Evolutionary conservation across 2,329 filamentous ascomycete genomes (phyloP), one percentile per base, ranked within the genome.

Genomic region (Apiospora marii): DNA sequence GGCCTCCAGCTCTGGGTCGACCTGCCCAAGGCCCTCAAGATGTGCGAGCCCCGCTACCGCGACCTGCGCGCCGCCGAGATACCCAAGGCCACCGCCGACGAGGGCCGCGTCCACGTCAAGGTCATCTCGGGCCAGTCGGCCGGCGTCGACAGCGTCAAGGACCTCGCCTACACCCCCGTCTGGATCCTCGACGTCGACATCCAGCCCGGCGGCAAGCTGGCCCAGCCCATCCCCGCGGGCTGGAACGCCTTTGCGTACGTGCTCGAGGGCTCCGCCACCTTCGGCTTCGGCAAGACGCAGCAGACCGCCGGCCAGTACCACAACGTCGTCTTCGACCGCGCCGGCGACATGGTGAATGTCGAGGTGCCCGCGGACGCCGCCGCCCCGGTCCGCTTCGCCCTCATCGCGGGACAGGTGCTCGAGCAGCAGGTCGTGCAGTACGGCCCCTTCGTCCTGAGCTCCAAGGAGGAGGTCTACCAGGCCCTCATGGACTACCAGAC

Each of bases 1-100:
- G 96, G 96, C 46, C 90, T 98, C 84, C 96, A 98, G 85, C 87
- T 98, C 30, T 98, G 96, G 96, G 95, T 98, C 67, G 96, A 98
- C 81, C 85, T 98, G 14, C 96, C 96, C 7, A 84, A 90, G 79
- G 83, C 92, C 49, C 87, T 98, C 71, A 98, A 98, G 87, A 87
- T 86, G 76, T 97, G 94, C 85, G 96, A 98, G 83, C 96, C 96
- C 49, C 90, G 96, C 67, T 98, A 98, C 83, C 93, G 96, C 72
- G 96, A 98, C 82, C 85, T 98, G 70, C 87, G 90, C 70, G 93
- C 92, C 0, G 81, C 81, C 5, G 96, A 98, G 84, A 96, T 98
- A 77, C 96, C 96, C 0, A 79, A 85, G 4, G 93, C 90, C n/a
- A 89, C 88, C 10, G 84, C 90, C 43, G 94, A 96, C 77, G 90